These are phyloP conservation scores for Alternaria postmessia DNA, from an alignment of 2,329 filamentous ascomycete species.

Conservation along the genomic window DNA sequence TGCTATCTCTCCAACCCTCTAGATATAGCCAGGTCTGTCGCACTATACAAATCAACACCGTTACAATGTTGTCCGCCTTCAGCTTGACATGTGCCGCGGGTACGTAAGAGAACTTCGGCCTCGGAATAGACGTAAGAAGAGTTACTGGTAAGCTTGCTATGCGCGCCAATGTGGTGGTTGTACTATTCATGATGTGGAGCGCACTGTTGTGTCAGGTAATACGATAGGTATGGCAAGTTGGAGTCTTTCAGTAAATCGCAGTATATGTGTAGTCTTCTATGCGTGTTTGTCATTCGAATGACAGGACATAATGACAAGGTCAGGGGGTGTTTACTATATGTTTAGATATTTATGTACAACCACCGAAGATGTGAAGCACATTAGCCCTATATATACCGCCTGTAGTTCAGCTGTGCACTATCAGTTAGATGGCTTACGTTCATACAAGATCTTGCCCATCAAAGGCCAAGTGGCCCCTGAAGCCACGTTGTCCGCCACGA, in stretches of 20 bases:
- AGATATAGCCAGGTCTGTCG: constrained; percentile 12
- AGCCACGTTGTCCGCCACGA: neutral
- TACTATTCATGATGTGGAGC: neutral
- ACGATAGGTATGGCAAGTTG: neutral
- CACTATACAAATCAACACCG: constrained; percentile 16
- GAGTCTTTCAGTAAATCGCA: neutral
- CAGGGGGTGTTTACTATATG: neutral
- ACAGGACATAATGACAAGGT: neutral
- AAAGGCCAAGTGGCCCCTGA: neutral
- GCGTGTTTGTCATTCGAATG: neutral
- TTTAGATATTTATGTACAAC: neutral
- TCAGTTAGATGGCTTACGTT: neutral
- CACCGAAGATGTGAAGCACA: neutral
- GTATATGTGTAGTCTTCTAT: neutral
- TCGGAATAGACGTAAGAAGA: neutral
- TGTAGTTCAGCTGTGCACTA: neutral
- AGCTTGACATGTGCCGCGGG: constrained; percentile 25
- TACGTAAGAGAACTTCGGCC: constrained; percentile 15
- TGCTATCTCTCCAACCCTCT: constrained; percentile 10
- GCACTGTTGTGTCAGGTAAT: neutral
- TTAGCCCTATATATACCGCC: neutral
- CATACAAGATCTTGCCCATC: neutral
- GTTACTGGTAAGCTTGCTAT: neutral
- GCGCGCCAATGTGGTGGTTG: neutral
- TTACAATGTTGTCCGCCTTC: constrained; percentile 26